Evolutionary conservation across 139 green algal genomes (phyloP).

Genomic region (Tetraselmis chui): DNA sequence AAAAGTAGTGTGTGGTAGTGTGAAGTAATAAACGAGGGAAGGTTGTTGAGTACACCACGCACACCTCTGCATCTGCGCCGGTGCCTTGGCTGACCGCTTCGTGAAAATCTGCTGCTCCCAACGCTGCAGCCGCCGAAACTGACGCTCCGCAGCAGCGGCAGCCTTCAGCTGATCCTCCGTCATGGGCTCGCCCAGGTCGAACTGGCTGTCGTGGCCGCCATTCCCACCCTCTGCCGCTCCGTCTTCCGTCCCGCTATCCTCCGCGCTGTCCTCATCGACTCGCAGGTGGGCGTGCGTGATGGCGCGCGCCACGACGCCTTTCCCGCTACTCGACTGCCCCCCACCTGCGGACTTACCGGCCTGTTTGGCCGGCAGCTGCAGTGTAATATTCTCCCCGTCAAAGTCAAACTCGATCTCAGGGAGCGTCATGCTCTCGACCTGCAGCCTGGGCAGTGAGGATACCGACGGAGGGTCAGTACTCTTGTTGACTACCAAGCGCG

Average conservation of each 20-base stretch:
- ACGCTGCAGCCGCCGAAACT: neutral
- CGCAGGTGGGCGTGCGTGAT: neutral
- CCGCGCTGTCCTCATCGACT: neutral
- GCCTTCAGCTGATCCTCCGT: neutral
- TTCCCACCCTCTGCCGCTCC: too few species aligned
- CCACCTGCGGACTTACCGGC: neutral
- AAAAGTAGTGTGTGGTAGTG: too few species aligned
- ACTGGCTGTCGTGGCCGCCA: too few species aligned
- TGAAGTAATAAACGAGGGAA: too few species aligned
- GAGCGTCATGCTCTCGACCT: neutral
- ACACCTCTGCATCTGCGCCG: too few species aligned
- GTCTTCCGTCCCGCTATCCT: neutral
- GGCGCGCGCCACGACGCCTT: neutral
- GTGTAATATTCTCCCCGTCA: neutral
- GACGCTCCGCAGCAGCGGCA: neutral
- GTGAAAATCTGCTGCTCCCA: neutral
- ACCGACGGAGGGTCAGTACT: too few species aligned
- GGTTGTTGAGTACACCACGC: too few species aligned
- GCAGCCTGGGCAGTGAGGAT: neutral
- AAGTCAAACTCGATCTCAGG: neutral
- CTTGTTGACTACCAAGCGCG: too few species aligned
- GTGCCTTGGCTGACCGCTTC: neutral
- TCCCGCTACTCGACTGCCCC: too few species aligned
- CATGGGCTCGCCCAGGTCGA: too few species aligned
- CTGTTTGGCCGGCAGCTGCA: too few species aligned